Evolutionary conservation across 1,139 yeast genomes (phyloP).

Genomic region (Yamadazyma triangularis): DNA sequence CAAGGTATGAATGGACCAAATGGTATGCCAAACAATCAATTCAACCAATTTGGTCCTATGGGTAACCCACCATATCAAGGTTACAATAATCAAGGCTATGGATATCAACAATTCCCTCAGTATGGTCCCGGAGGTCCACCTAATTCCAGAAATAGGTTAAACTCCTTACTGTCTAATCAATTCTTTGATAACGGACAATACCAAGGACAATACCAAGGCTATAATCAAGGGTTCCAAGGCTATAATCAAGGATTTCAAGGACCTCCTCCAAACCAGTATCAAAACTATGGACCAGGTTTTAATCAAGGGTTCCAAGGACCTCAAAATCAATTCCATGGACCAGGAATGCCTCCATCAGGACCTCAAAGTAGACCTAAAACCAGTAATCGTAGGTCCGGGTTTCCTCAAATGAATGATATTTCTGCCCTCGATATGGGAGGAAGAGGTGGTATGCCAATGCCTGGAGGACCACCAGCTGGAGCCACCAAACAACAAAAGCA

Average conservation of each 20-base stretch:
- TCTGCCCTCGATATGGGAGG: conserved; percentile 45
- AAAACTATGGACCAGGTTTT: conserved; percentile 5
- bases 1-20: conserved; percentile 2
- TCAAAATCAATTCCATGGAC: background rate
- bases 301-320: conserved; percentile 1
- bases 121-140: background rate
- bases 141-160: conserved; percentile 12
- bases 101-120: conserved; percentile 1
- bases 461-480: conserved; percentile 14
- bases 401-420: conserved; percentile 28
- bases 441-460: conserved; percentile 48
- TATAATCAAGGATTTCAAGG: background rate
- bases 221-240: background rate
- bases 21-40: conserved; percentile 1
- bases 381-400: conserved; percentile 34
- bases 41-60: background rate
- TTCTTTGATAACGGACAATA: conserved; percentile 5
- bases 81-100: background rate
- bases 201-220: background rate
- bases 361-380: conserved; percentile 13
- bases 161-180: conserved; percentile 12
- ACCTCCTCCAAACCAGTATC: too few relatives aligned
- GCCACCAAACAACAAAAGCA: conserved; percentile 7
- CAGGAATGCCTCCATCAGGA: too few relatives aligned
- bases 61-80: background rate